Percentiles rank a stretch among this genome's conserved stretches.
These are phyloP conservation scores for Schoenoplectus triqueter DNA, from an alignment of 202 grass and related monocot genomes.

Conservation along the genomic window DNA sequence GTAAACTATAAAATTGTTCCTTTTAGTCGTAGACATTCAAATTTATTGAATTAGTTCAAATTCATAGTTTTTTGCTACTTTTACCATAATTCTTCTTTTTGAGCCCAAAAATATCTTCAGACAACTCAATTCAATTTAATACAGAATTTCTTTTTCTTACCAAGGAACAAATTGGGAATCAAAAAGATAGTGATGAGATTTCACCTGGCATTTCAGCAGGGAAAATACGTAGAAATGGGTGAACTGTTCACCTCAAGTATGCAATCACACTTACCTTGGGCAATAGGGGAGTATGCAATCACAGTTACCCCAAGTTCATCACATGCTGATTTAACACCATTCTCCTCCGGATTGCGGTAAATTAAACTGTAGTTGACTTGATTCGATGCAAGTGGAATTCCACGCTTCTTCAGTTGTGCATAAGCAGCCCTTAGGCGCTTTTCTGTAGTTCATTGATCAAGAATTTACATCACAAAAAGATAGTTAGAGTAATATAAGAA, in stretches of 20 bases:
- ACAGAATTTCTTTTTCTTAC: neutral
- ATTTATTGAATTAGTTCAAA: too few species aligned
- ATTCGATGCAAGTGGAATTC: constrained; percentile 83
- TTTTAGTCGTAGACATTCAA: too few species aligned
- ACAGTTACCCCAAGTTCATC: constrained; percentile 86
- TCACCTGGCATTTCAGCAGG: neutral
- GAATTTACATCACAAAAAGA: neutral
- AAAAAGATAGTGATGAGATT: neutral
- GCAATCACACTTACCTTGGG: constrained; percentile 54
- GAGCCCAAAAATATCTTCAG: neutral
- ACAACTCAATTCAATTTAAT: neutral
- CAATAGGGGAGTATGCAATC: constrained; percentile 90
- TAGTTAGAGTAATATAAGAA: neutral
- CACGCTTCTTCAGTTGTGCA: constrained; percentile 66
- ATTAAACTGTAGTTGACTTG: constrained; percentile 79
- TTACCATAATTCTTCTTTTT: neutral
- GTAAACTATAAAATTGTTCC: too few species aligned
- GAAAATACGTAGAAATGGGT: neutral
- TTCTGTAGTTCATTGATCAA: constrained; percentile 44
- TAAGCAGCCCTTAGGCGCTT: constrained; percentile 80
- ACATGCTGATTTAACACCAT: constrained; percentile 82
- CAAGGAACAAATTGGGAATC: neutral
- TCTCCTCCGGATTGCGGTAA: constrained; percentile 76
- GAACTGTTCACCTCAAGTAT: neutral
- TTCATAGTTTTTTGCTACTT: neutral